A percentile compares a stretch with the other conserved stretches of the same genome.
These are phyloP conservation scores for Paecilomyces dactylethromorphus DNA, from an alignment of 2,329 filamentous ascomycete genomes.

Conservation along the genomic window DNA sequence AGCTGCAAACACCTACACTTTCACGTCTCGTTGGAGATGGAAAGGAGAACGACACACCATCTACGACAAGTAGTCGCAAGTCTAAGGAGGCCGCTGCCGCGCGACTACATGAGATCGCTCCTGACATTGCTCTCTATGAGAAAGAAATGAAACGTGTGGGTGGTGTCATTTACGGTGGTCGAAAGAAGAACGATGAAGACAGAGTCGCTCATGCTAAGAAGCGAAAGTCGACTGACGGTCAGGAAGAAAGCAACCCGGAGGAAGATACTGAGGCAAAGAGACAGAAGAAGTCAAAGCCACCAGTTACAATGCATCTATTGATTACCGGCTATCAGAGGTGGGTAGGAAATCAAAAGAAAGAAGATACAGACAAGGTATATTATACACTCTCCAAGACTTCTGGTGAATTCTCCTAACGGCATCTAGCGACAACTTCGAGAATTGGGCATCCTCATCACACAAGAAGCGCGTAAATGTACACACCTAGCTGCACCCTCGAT, in stretches of 20 bases:
- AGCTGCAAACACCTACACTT: constrained; percentile 48
- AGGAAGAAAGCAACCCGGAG: constrained; percentile 40
- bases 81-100: constrained; percentile 81
- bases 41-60: constrained; percentile 81
- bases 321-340: constrained; percentile 81
- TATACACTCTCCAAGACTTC: background rate
- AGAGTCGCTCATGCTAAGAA: constrained; percentile 31
- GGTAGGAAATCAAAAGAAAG: constrained; percentile 65
- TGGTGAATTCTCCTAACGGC: constrained; percentile 9
- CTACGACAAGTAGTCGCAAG: constrained; percentile 69
- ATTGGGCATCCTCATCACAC: constrained; percentile 73
- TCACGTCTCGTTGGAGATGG: constrained; percentile 49
- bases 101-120: constrained; percentile 67
- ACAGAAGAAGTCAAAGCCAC: constrained; percentile 54
- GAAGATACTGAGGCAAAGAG: constrained; percentile 54
- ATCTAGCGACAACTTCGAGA: constrained; percentile 69
- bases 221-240: constrained; percentile 40
- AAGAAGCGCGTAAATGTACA: constrained; percentile 69
- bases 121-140: constrained; percentile 84
- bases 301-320: constrained; percentile 67
- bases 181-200: constrained; percentile 39
- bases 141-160: constrained; percentile 83
- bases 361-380: constrained; percentile 73
- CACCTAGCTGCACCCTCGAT: constrained; percentile 83
- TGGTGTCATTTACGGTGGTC: constrained; percentile 56